Base-by-base conservation (phyloP, 768 basidiomycete species). In the Pulveroboletus sp. region DNA sequence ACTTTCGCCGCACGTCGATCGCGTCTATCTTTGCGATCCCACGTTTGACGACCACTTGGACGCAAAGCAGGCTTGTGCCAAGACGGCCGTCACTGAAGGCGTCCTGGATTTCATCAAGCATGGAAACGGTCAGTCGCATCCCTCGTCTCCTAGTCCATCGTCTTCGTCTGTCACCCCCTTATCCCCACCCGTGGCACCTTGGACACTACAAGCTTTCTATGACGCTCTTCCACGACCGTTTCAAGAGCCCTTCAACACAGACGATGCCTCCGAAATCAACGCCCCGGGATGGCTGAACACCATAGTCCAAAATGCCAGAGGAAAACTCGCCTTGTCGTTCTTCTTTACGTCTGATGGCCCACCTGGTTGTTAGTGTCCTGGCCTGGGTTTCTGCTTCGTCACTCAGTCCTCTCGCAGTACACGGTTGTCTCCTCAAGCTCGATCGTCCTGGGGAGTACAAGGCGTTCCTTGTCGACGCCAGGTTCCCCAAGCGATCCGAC, bases 201-300 rank as follows among this genome's bases (percentile, higher is more conserved):
- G 73, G 37, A 72, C 75, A 0, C 65, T 88, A 1, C 81, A 83
- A 52, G 65, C 65, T 1, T 87, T 82, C 63, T 84, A 77, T 57
- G 83, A 83, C n/a, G 63, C 77, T 12, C 75, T 89, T 39, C 84
- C 85, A 1, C 73, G 75, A 39, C 86, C 84, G 1, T 77, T 86
- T 45, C 79, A 82, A 0, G 81, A 83, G 51, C 58, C 69, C 10
- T 70, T 83, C 9, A 73, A 71, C 1, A 69, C 11, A 7, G 73
- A 73, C 54, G 62, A 71, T 3, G 76, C 75, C 7, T 52, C 65
- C 1, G 77, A 82, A 49, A 75, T 84, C 48, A 81, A 83, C 44
- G 77, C 77, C 0, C 70, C 78, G 1, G 73, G 69, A 0, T 81
- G 76, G 73, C 53, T 88, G 33, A 81, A 82, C 51, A 69, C 60